Evolutionary conservation across 345 rosid species (phyloP).

Genomic region (Gossypium ekmanianum): DNA sequence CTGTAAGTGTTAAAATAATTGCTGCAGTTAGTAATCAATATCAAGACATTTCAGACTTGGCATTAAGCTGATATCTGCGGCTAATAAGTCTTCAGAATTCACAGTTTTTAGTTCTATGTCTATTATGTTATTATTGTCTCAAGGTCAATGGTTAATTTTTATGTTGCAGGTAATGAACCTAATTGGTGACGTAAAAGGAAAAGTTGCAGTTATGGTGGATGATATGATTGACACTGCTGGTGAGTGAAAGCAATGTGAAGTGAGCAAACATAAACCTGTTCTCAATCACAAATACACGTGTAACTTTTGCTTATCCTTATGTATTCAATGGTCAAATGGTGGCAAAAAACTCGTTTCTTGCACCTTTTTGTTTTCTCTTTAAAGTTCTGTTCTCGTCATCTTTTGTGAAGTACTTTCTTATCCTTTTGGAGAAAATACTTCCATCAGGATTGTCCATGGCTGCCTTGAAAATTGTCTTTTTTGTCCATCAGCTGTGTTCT

Average conservation of each 20-base stretch:
- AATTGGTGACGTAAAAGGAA: constrained; percentile 95
- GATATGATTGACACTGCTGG: constrained; percentile 99
- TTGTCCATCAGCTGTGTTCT: background rate
- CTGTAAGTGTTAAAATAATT: background rate
- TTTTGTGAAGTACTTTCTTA: background rate
- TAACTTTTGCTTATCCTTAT: background rate
- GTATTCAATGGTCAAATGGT: background rate
- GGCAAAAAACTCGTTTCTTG: background rate
- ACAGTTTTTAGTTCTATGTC: background rate
- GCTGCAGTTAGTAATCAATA: background rate
- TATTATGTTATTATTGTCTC: background rate
- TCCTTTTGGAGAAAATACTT: background rate
- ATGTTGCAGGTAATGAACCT: constrained; percentile 83
- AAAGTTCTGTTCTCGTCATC: background rate
- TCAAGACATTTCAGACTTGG: background rate
- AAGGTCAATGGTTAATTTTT: background rate
- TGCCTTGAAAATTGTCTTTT: background rate
- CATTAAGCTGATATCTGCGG: background rate
- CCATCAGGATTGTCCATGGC: background rate
- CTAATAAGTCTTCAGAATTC: background rate
- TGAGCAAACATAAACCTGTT: background rate
- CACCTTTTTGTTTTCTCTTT: background rate
- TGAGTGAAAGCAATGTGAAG: constrained; percentile 29
- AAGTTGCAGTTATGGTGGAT: constrained; percentile 98
- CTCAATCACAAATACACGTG: background rate